phyloP scores from a whole-genome alignment of 305 asterid species.

The Solanum aculeatissimum region DNA sequence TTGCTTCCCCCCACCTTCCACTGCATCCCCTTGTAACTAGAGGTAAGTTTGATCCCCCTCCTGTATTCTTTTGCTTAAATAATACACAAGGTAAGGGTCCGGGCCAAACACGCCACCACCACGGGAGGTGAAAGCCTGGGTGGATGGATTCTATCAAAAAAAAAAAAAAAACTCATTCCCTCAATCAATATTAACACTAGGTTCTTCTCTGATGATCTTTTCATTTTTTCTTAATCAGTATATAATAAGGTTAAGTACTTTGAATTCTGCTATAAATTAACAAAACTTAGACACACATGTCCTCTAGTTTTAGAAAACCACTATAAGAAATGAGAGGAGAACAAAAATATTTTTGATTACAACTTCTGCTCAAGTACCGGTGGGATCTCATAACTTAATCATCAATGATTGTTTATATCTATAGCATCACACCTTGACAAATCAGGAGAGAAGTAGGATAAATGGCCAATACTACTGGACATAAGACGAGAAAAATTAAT shows the following conservation, averaged over 20 bases:
- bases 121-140: too few relatives aligned
- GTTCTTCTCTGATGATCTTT: neutral
- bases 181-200: neutral
- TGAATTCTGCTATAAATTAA: neutral
- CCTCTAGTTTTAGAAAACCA: neutral
- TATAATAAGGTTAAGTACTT: neutral
- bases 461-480: neutral
- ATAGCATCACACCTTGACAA: neutral
- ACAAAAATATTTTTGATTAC: neutral
- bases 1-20: too few relatives aligned
- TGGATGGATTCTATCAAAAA: too few relatives aligned
- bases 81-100: too few relatives aligned
- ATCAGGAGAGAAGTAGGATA: neutral
- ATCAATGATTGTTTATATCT: neutral
- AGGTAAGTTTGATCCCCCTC: too few relatives aligned
- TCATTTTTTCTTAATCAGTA: neutral
- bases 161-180: neutral
- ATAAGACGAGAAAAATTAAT: neutral
- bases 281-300: neutral
- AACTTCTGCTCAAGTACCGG: neutral
- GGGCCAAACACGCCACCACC: too few relatives aligned
- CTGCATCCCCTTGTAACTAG: too few relatives aligned
- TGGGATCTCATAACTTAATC: neutral
- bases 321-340: neutral
- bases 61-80: too few relatives aligned